Percentiles rank a stretch among this genome's conserved stretches.
Conservation (phyloP, 2,329 filamentous ascomycete species). For the Alternaria brassicae region DNA sequence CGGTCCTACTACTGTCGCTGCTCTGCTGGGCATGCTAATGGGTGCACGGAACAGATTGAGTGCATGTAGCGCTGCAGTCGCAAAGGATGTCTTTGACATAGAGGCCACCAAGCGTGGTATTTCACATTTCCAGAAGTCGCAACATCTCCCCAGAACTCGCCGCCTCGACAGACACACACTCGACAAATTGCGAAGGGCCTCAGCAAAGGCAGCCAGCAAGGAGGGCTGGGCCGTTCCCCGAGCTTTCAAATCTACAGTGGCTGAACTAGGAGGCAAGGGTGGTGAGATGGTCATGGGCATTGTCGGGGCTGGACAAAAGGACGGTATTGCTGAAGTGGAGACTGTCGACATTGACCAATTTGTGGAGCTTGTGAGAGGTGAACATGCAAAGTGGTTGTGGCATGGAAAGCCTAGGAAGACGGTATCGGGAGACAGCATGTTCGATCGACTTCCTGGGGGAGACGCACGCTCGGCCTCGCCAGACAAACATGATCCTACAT, state of each 20-base stretch:
- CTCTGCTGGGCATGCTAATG: constrained; percentile 84
- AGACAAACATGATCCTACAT: constrained; percentile 57
- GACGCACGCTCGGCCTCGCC: constrained; percentile 58
- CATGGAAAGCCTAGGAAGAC: constrained; percentile 82
- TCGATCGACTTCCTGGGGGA: constrained; percentile 48
- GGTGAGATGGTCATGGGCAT: constrained; percentile 97
- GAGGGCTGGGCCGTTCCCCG: constrained; percentile 93
- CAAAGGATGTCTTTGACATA: constrained; percentile 91
- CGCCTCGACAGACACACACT: constrained; percentile 84
- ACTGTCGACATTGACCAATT: constrained; percentile 89
- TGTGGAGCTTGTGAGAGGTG: constrained; percentile 77
- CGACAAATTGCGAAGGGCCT: constrained; percentile 79
- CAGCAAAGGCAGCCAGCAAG: constrained; percentile 86
- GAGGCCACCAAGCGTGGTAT: constrained; percentile 83
- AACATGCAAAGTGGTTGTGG: constrained; percentile 93
- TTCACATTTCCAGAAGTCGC: constrained; percentile 85
- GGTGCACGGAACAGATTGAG: constrained; percentile 89
- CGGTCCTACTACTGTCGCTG: constrained; percentile 89
- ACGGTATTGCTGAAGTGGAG: constrained; percentile 89
- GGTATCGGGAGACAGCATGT: constrained; percentile 44
- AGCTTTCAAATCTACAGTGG: constrained; percentile 93
- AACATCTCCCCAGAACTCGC: constrained; percentile 79
- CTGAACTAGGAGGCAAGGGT: constrained; percentile 90
- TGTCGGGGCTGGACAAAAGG: constrained; percentile 82
- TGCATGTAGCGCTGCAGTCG: constrained; percentile 80